Conservation (phyloP, 2,329 filamentous ascomycete species). For the Chaetomiaceae sp. region DNA sequence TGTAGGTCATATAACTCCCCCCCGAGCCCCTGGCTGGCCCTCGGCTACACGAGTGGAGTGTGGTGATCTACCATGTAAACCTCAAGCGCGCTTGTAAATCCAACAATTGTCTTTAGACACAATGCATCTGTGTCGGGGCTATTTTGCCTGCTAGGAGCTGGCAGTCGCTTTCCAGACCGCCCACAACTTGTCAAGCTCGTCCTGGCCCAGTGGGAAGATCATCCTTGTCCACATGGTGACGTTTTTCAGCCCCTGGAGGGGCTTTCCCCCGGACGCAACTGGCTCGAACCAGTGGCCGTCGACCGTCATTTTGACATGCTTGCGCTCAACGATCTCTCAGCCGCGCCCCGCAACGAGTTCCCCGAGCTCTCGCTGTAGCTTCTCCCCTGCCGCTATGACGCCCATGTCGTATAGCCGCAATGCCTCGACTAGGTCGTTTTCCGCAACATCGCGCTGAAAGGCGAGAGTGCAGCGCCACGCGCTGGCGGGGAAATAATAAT, state of each 20-base stretch:
- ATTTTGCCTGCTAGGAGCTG: too few relatives aligned
- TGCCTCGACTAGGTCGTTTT: background rate
- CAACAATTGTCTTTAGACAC: too few relatives aligned
- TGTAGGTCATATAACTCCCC: too few relatives aligned
- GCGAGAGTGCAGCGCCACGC: background rate
- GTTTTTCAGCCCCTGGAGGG: background rate
- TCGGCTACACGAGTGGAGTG: too few relatives aligned
- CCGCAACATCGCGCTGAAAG: background rate
- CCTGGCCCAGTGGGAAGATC: background rate
- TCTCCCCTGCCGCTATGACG: background rate
- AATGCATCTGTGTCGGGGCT: too few relatives aligned
- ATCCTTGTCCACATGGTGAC: background rate
- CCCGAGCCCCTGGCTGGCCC: too few relatives aligned
- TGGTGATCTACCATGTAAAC: too few relatives aligned
- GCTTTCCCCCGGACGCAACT: background rate
- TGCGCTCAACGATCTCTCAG: background rate
- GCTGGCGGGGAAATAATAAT: background rate
- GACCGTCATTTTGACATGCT: background rate
- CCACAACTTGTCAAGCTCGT: background rate
- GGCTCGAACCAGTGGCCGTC: background rate
- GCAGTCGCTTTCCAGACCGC: too few relatives aligned
- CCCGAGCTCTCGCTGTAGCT: background rate
- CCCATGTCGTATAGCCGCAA: background rate
- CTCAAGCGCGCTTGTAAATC: too few relatives aligned
- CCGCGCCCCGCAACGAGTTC: background rate